A percentile compares a stretch with the other conserved stretches of the same genome.
These are phyloP conservation scores for Salix viminalis DNA, from an alignment of 345 rosid genomes.

Conservation along the genomic window DNA sequence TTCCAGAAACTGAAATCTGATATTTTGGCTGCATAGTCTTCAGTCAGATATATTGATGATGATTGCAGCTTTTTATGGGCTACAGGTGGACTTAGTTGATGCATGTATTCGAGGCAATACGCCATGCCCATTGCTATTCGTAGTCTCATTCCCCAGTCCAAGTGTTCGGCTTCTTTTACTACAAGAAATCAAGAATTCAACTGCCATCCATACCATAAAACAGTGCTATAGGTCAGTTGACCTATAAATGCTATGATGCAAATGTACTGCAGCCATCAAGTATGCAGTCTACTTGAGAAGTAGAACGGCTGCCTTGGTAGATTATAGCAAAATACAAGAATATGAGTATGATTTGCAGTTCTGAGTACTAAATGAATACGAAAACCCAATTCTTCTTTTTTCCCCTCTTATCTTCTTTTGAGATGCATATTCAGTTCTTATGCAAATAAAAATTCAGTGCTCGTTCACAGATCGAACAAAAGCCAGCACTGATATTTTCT, in stretches of 20 bases:
- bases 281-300: not conserved
- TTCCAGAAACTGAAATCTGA: conserved; percentile 66
- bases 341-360: not conserved
- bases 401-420: not conserved
- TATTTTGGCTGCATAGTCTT: conserved; percentile 94
- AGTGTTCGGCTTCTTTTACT: conserved; percentile 82
- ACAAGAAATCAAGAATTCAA: conserved; percentile 23
- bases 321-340: not conserved
- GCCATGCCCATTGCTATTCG: conserved; percentile 85
- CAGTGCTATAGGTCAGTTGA: not conserved
- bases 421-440: not conserved
- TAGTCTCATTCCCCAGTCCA: conserved; percentile 78
- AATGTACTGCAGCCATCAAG: not conserved
- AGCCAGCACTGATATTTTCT: not conserved
- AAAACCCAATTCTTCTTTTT: not conserved
- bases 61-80: conserved; percentile 56
- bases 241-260: not conserved
- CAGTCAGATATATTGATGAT: conserved; percentile 65
- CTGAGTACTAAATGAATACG: not conserved
- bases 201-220: not conserved
- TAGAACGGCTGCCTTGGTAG: not conserved
- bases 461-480: not conserved
- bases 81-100: conserved; percentile 69
- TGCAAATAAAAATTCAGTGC: not conserved
- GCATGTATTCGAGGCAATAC: conserved; percentile 91